Evolutionary conservation across 2,329 filamentous ascomycete genomes (phyloP), one percentile per base, ranked within the genome.

Genomic region (Penicillium sp.): DNA sequence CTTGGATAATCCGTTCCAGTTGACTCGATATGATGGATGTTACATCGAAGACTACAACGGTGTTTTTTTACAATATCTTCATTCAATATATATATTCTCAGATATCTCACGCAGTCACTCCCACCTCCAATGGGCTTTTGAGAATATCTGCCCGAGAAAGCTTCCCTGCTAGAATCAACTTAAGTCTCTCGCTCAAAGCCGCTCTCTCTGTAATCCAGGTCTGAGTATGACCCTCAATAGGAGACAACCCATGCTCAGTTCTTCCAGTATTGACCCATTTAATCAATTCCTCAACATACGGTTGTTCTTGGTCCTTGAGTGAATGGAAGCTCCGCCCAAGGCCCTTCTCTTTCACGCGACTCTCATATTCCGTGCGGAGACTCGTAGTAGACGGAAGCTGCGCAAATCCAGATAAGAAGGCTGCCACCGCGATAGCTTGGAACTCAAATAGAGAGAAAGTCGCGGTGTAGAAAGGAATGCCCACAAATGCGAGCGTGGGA

Each of bases 361-460:
- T 60, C 19, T 55, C 25, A 46, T 76, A 77, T 55, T 75, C 70
- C 0, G 39, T 40, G 21, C 70, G 63, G 65, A 75, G 84, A 0
- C 62, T 70, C 1, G 74, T 71, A 33, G 70, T 50, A 0, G 68
- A 59, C 0, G 86, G 85, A 21, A 88, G 67, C 1, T 64, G 59
- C 0, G 78, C 79, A 33, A 77, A 74, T 0, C 83, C 84, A 0
- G 82, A 75, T 4, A 86, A 77, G 0, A 87, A 81, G 3, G 83
- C 79, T 0, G 86, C 82, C 0, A 87, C 75, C 0, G 80, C 81
- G 60, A 87, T 82, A 0, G 85, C 86, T 67, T 90, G 87, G 62
- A 88, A 88, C 58, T 90, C 87, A 59, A 89, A 90, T 0, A 89
- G 75, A 0, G 84, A 85, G 65, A 89, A 90, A 0, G 87, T 89